Evolutionary conservation across 1,284 basidiomycete species (phyloP), one percentile per base, ranked within the genome.

Genomic region (Coniophora puteana): DNA sequence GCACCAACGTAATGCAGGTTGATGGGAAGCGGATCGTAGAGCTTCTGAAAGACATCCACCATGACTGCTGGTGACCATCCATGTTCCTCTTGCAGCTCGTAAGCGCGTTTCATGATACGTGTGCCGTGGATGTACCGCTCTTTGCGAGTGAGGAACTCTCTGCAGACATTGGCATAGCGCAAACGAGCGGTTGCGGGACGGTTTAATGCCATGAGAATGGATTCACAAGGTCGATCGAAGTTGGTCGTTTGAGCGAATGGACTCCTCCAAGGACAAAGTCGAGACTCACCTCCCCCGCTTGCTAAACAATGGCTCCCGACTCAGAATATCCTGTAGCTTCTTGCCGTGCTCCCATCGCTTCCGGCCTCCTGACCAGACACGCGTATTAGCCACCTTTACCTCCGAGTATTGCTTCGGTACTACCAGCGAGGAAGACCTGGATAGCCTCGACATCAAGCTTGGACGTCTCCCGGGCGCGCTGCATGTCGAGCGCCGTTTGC

Each of bases 291-390:
- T 72, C 40, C 67, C 58, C 1, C 72, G 65, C 57, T 86, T 88
- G 60, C 83, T 76, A 48, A 90, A 88, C 4, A 68, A 59, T 0
- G 76, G 71, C 45, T 89, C 85, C 2, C 63, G 58, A 22, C 68
- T 63, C 39, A 89, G 59, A 12, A 83, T 48, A 2, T 58, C 46
- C 11, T 76, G 66, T 7, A 89, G 60, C 25, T 63, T 62, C 18
- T 69, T 50, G 35, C 73, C 74, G 25, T 54, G 67, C 14, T 69
- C 54, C 79, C 77, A 84, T 40, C 67, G 63, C 1, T 53, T 51
- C 16, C 59, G 52, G 14, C 73, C 72, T 50, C 68, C 83, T 84
- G 44, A 14, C 16, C 6, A 14, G 16, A 20, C n/a, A 31, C 17
- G 8, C 20, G 13, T 14, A 2, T 20, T 4, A 43, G 29, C 36